These are phyloP conservation scores for Colletotrichum sp. DNA, from an alignment of 2,329 filamentous ascomycete genomes.

Conservation along the genomic window DNA sequence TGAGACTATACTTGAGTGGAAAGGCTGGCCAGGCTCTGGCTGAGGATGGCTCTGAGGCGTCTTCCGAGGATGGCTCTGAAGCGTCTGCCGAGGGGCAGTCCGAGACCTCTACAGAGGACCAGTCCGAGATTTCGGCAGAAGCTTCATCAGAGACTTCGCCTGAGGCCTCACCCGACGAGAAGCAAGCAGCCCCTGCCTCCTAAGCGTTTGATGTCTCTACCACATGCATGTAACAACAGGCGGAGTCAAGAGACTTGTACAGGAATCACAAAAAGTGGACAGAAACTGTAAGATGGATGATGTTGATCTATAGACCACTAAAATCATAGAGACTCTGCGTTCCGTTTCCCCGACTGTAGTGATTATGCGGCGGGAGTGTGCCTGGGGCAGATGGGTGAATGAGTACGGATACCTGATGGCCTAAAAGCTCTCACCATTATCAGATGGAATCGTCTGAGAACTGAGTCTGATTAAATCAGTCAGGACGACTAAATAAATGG, in stretches of 20 bases:
- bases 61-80: neutral
- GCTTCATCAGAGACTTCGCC: neutral
- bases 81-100: neutral
- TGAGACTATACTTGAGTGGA: conserved; percentile 48
- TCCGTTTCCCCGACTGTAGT: neutral
- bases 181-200: neutral
- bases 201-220: neutral
- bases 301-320: neutral
- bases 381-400: neutral
- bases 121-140: neutral
- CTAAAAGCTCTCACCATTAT: neutral
- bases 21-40: neutral
- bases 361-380: neutral
- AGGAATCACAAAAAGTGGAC: neutral
- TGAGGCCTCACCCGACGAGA: neutral
- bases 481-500: neutral
- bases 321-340: neutral
- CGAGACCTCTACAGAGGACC: neutral
- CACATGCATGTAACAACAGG: neutral
- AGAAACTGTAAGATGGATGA: neutral
- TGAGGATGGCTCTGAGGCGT: neutral
- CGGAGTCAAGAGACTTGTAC: neutral
- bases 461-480: neutral
- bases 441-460: neutral
- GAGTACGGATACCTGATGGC: neutral